Conservation (phyloP, 176 grass and related monocot genomes). For the Aegilops tauschii region DNA sequence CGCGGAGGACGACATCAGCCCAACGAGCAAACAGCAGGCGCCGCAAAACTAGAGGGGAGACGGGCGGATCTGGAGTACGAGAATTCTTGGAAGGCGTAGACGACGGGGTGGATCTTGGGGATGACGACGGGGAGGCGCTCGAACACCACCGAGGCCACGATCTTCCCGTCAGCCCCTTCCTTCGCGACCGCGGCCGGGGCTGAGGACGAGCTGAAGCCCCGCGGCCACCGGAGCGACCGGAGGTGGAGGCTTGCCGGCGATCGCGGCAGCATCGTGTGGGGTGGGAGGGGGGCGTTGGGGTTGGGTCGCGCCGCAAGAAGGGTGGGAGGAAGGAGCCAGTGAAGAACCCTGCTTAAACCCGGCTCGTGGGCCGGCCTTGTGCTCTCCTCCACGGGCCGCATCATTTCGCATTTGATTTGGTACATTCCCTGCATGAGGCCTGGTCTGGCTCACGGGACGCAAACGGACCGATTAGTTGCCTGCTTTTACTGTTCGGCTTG, state of each 20-base stretch:
- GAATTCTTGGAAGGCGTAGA: slow-evolving; percentile 95
- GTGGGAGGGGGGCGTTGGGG: not conserved
- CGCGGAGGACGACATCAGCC: not conserved
- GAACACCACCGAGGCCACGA: slow-evolving; percentile 83
- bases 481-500: no score
- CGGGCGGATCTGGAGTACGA: slow-evolving; percentile 45
- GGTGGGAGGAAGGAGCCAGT: not conserved
- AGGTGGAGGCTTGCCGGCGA: slow-evolving; percentile 18
- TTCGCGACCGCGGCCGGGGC: not conserved
- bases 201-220: slow-evolving; percentile 41
- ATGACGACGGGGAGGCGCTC: slow-evolving; percentile 90
- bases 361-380: slow-evolving; percentile 37
- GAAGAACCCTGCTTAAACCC: slow-evolving; percentile 57
- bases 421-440: no score
- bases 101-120: slow-evolving; percentile 85
- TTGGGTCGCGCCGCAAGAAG: not conserved
- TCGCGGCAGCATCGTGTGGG: slow-evolving; percentile 36
- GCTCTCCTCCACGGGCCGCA: not conserved
- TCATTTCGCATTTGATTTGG: not conserved
- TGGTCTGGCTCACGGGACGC: no score
- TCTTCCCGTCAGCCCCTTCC: slow-evolving; percentile 46
- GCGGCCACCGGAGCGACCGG: slow-evolving; percentile 37
- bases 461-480: no score
- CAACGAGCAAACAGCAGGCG: not conserved
- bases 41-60: not conserved